A percentile compares a stretch with the other conserved stretches of the same genome.
phyloP scores from a whole-genome alignment of 306 rosid species.

The Arachis hypogaea region DNA sequence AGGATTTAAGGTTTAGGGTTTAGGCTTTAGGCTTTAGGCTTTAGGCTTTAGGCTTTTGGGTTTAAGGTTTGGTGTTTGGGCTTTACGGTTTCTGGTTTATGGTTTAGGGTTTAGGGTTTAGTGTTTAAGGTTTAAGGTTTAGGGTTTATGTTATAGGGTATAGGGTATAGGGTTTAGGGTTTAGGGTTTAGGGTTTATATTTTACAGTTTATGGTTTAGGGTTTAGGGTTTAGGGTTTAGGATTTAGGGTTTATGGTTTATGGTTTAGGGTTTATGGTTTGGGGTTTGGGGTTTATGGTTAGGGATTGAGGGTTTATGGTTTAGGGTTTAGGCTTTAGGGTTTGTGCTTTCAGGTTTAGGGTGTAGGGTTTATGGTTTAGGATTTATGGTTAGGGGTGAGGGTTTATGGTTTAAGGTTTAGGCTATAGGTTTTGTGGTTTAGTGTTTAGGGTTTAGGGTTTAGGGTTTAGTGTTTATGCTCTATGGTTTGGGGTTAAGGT shows the following conservation, averaged over 20 bases:
- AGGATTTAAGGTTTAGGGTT: conserved; percentile 18
- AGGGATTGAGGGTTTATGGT: neutral
- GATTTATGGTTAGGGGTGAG: neutral
- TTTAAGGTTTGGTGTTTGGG: neutral
- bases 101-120: neutral
- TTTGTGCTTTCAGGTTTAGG: neutral
- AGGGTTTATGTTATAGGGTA: no score
- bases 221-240: neutral
- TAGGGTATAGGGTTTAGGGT: conserved; percentile 15
- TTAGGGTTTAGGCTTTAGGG: neutral
- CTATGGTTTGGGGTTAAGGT: no score
- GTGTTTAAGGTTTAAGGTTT: neutral
- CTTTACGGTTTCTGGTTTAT: conserved; percentile 9
- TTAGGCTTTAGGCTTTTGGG: conserved; percentile 4
- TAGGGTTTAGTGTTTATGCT: no score
- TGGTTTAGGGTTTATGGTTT: neutral
- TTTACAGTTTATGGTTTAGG: neutral
- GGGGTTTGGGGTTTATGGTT: neutral
- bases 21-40: conserved; percentile 2
- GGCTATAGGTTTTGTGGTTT: no score
- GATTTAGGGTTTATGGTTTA: neutral
- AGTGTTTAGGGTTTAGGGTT: no score
- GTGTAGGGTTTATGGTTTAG: neutral
- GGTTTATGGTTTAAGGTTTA: no score
- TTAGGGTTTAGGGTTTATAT: conserved; percentile 23